Conservation (phyloP, 305 asterid genomes). For the Fraxinus baroniana region DNA sequence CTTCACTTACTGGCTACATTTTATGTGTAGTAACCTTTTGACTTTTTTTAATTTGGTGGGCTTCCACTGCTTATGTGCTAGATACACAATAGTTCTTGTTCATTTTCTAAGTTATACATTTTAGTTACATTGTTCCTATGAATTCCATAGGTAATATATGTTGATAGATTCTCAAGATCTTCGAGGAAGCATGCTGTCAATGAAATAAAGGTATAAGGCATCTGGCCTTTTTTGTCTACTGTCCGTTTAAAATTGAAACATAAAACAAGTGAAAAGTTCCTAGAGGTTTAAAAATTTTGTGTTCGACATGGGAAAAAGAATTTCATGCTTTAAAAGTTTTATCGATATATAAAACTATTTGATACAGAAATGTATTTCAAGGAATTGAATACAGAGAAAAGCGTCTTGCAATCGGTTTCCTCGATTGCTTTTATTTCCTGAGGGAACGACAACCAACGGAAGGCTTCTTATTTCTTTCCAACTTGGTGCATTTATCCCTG, state of each 20-base stretch:
- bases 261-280: neutral
- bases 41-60: neutral
- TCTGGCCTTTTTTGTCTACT: conserved; percentile 23
- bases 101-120: neutral
- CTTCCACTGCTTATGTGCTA: neutral
- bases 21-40: neutral
- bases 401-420: conserved; percentile 82
- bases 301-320: conserved; percentile 19
- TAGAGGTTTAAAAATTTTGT: neutral
- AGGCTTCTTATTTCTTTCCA: conserved; percentile 85
- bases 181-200: conserved; percentile 86
- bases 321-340: conserved; percentile 34
- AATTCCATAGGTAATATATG: conserved; percentile 79
- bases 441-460: conserved; percentile 99
- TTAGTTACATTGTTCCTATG: conserved; percentile 5
- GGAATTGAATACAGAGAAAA: conserved; percentile 98
- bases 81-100: neutral
- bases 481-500: conserved; percentile 97
- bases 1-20: neutral
- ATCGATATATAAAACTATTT: conserved; percentile 77
- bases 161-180: conserved; percentile 78
- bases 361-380: conserved; percentile 85
- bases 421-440: conserved; percentile 95
- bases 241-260: conserved; percentile 7
- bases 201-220: conserved; percentile 90